A percentile compares a stretch with the other conserved stretches of the same genome.
Conservation (phyloP, 257 asterid species). For the Thymus mandschuricus region DNA sequence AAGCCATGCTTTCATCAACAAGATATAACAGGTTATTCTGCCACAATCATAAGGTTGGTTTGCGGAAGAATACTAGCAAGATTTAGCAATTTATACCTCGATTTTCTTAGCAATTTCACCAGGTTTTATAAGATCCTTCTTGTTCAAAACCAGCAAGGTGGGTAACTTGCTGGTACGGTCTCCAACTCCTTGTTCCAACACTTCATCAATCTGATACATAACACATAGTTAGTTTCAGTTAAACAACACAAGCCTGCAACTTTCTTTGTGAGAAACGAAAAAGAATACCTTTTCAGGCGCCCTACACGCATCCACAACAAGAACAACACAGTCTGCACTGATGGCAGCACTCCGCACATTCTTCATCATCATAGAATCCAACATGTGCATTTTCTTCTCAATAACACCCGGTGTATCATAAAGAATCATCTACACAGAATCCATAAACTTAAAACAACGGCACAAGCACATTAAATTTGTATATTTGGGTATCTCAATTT, state of each 20-base stretch:
- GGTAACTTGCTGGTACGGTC: slow-evolving; percentile 65
- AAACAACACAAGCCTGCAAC: slow-evolving; percentile 11
- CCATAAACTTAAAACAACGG: slow-evolving; percentile 14
- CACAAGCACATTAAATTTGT: background rate
- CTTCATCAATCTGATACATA: slow-evolving; percentile 70
- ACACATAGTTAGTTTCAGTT: slow-evolving; percentile 14
- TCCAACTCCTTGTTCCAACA: slow-evolving; percentile 79
- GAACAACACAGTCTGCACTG: slow-evolving; percentile 86
- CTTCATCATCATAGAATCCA: slow-evolving; percentile 96
- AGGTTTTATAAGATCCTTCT: slow-evolving; percentile 92
- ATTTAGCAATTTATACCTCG: slow-evolving; percentile 49
- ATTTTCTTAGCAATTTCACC: slow-evolving; percentile 98
- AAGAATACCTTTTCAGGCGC: slow-evolving; percentile 73
- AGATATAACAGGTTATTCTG: background rate
- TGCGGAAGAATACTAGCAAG: slow-evolving; percentile 7
- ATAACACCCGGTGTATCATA: slow-evolving; percentile 98
- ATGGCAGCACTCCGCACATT: slow-evolving; percentile 89
- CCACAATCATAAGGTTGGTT: slow-evolving; percentile 16
- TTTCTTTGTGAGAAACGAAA: background rate
- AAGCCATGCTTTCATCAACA: background rate
- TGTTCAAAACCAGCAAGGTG: slow-evolving; percentile 82
- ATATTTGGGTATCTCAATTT: background rate
- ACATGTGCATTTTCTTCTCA: slow-evolving; percentile 95
- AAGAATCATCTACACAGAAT: slow-evolving; percentile 79
- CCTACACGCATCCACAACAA: slow-evolving; percentile 90